A percentile compares a stretch with the other conserved stretches of the same genome.
Evolutionary conservation across 1,139 yeast species (phyloP).

Genomic region (Pichia sp.): DNA sequence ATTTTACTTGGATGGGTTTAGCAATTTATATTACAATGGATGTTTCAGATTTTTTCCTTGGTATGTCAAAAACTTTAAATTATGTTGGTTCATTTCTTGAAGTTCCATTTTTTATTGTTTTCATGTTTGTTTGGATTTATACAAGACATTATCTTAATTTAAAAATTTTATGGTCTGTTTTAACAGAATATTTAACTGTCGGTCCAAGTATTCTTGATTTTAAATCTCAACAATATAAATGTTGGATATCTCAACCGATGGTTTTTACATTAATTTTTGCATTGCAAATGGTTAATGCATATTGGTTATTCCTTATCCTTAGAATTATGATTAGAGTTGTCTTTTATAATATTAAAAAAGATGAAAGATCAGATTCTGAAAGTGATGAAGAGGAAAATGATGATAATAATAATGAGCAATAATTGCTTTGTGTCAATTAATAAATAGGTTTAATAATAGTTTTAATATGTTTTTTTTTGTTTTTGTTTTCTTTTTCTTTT

Average conservation of each 20-base stretch:
- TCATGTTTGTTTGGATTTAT: conserved; percentile 75
- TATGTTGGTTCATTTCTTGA: conserved; percentile 66
- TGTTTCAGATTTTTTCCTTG: conserved; percentile 82
- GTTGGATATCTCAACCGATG: conserved; percentile 90
- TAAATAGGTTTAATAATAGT: too few relatives aligned
- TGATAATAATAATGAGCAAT: conserved; percentile 19
- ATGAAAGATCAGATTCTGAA: conserved; percentile 90
- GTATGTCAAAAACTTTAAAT: conserved; percentile 76
- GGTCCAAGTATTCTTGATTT: conserved; percentile 80
- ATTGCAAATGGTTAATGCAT: conserved; percentile 75
- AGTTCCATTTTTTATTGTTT: conserved; percentile 61
- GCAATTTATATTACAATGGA: conserved; percentile 94
- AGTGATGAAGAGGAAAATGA: conserved; percentile 42
- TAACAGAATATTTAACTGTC: conserved; percentile 79
- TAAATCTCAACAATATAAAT: conserved; percentile 92
- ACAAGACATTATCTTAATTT: conserved; percentile 82
- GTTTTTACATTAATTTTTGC: conserved; percentile 73
- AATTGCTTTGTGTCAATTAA: not conserved
- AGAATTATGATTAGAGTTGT: conserved; percentile 68
- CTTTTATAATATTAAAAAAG: conserved; percentile 51
- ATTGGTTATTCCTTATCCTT: conserved; percentile 80
- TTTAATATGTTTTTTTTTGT: not conserved
- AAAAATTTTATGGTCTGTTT: conserved; percentile 76
- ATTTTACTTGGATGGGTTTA: conserved; percentile 93
- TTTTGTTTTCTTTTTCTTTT: not conserved